A percentile compares a stretch with the other conserved stretches of the same genome.
Conservation (phyloP, 768 basidiomycete species). For the Psilocybe azurescens region DNA sequence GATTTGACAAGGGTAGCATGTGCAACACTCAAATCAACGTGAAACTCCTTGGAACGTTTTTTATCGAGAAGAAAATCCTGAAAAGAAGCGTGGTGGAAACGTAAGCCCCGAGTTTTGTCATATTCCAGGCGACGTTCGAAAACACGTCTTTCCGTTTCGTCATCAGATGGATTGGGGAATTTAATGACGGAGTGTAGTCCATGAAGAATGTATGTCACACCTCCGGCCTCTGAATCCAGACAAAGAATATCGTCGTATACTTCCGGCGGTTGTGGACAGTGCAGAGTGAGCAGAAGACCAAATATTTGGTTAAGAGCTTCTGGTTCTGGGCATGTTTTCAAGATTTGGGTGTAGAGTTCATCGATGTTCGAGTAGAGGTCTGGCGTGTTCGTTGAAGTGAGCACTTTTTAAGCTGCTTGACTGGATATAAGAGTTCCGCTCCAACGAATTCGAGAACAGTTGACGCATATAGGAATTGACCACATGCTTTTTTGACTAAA, state of each 20-base stretch:
- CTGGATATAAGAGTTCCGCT: slow-evolving; percentile 9
- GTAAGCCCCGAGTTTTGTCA: slow-evolving; percentile 16
- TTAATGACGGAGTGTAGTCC: slow-evolving; percentile 17
- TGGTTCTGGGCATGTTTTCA: slow-evolving; percentile 7
- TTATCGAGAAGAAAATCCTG: slow-evolving; percentile 18
- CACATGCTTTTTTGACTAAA: slow-evolving; percentile 16
- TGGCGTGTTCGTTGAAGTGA: neutral
- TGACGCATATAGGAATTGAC: slow-evolving; percentile 23
- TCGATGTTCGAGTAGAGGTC: slow-evolving; percentile 16
- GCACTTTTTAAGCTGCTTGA: slow-evolving; percentile 14
- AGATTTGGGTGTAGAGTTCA: slow-evolving; percentile 16
- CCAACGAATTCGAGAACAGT: slow-evolving; percentile 22
- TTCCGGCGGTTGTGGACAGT: slow-evolving; percentile 15
- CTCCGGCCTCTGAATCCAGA: neutral
- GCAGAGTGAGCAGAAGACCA: slow-evolving; percentile 11
- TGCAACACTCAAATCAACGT: slow-evolving; percentile 5
- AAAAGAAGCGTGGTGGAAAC: slow-evolving; percentile 18
- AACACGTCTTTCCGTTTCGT: slow-evolving; percentile 10
- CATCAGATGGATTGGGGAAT: slow-evolving; percentile 12
- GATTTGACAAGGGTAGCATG: slow-evolving; percentile 9
- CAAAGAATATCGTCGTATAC: slow-evolving; percentile 19
- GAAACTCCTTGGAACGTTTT: slow-evolving; percentile 12
- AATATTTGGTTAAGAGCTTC: slow-evolving; percentile 9
- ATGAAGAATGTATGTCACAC: slow-evolving; percentile 9
- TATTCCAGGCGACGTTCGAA: slow-evolving; percentile 13